Evolutionary conservation across 768 basidiomycete species (phyloP).

Genomic region (Tulasnella sp.): DNA sequence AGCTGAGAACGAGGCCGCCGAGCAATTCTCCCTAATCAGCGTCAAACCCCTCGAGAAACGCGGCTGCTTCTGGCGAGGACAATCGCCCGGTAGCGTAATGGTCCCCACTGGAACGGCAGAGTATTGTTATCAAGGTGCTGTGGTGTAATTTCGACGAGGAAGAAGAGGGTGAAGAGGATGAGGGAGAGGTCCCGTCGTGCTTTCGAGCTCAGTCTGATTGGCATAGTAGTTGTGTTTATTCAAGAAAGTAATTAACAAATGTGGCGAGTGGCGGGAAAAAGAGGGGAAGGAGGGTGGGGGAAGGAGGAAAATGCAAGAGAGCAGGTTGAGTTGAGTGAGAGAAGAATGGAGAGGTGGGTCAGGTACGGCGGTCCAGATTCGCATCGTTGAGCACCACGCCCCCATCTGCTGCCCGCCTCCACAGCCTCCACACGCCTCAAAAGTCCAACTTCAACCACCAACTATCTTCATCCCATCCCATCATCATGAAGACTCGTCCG

Average conservation of each 20-base stretch:
- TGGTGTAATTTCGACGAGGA: slow-evolving; percentile 16
- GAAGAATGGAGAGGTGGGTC: too few relatives aligned
- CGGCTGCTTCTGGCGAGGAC: background rate
- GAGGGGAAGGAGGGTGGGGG: background rate
- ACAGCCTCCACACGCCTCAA: too few relatives aligned
- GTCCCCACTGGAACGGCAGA: too few relatives aligned
- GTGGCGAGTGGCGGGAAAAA: background rate
- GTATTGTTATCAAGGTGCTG: background rate
- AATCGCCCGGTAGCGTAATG: background rate
- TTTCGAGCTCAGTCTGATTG: background rate
- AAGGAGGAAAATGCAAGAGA: background rate
- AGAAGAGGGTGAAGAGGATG: background rate
- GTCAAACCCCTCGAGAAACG: background rate
- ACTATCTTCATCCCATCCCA: too few relatives aligned
- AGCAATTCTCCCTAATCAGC: background rate
- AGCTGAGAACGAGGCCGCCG: background rate
- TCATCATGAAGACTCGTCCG: too few relatives aligned
- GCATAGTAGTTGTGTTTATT: background rate
- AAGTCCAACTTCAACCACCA: too few relatives aligned
- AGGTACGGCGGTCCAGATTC: too few relatives aligned
- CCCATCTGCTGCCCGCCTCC: too few relatives aligned
- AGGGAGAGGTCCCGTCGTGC: background rate
- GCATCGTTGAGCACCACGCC: too few relatives aligned
- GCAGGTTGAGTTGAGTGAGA: background rate
- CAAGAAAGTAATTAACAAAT: background rate